phyloP scores from a whole-genome alignment of 2,329 filamentous ascomycete species.

The Penicillium sp. region DNA sequence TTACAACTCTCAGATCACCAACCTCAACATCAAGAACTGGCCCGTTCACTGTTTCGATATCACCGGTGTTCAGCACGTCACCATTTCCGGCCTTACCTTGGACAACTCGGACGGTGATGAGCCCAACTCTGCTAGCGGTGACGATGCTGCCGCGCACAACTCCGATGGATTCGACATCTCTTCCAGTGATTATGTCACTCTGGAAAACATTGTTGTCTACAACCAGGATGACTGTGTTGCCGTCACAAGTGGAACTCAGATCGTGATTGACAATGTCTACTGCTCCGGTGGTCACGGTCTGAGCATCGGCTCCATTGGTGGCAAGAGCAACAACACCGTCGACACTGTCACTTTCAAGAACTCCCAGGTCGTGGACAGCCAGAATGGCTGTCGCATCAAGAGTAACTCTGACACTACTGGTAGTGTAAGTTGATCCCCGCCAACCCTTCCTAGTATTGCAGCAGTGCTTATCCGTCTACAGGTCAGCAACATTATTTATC shows the following conservation, averaged over 20 bases:
- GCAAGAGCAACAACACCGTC: slow-evolving; percentile 55
- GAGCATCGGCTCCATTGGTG: slow-evolving; percentile 44
- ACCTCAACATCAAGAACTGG: slow-evolving; percentile 45
- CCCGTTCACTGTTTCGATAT: slow-evolving; percentile 45
- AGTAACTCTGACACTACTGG: slow-evolving; percentile 43
- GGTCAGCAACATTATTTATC: slow-evolving; percentile 48
- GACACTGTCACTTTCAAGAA: slow-evolving; percentile 53
- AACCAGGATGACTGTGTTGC: slow-evolving; percentile 61
- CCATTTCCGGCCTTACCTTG: slow-evolving; percentile 40
- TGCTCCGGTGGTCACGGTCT: slow-evolving; percentile 43
- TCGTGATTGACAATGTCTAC: slow-evolving; percentile 48
- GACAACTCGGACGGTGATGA: slow-evolving; percentile 43
- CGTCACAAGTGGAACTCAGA: slow-evolving; percentile 55
- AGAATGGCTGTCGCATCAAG: slow-evolving; percentile 43
- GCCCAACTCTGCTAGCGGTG: slow-evolving; percentile 45
- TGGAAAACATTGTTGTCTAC: slow-evolving; percentile 50
- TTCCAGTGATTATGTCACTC: slow-evolving; percentile 49
- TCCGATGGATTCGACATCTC: slow-evolving; percentile 55
- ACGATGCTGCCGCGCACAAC: slow-evolving; percentile 51
- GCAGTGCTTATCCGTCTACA: neutral
- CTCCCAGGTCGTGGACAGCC: slow-evolving; percentile 49
- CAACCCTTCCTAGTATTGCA: neutral
- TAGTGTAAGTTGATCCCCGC: slow-evolving; percentile 11
- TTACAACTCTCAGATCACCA: slow-evolving; percentile 39
- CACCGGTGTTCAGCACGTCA: slow-evolving; percentile 33